These are phyloP conservation scores for Ophiostoma himal-ulmi DNA, from an alignment of 2,329 filamentous ascomycete genomes.

Conservation along the genomic window DNA sequence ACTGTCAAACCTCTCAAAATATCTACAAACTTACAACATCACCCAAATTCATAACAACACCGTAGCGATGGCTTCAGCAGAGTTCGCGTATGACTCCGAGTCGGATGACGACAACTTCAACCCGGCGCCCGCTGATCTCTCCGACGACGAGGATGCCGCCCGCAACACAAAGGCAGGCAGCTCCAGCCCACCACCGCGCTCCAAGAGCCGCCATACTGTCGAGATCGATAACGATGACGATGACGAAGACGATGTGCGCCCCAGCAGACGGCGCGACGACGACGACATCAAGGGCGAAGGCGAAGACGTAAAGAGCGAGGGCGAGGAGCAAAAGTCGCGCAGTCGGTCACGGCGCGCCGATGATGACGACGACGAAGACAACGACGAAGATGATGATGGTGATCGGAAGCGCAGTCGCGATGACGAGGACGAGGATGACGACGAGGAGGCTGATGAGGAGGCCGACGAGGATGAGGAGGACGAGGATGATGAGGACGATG, in stretches of 20 bases:
- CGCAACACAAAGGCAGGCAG: conserved; percentile 30
- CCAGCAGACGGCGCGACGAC: conserved; percentile 35
- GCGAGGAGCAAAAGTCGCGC: conserved; percentile 32
- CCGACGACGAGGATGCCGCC: conserved; percentile 57
- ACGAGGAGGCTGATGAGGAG: conserved; percentile 31
- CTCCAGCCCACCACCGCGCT: conserved; percentile 23
- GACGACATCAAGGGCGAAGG: conserved; percentile 35
- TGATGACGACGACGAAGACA: conserved; percentile 32
- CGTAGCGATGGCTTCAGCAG: conserved; percentile 10
- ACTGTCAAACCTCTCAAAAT: not conserved
- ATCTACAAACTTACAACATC: not conserved
- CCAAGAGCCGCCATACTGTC: conserved; percentile 26
- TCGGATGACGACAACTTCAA: conserved; percentile 89
- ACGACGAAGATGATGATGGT: conserved; percentile 18
- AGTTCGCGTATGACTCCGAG: conserved; percentile 49
- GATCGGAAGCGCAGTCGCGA: conserved; percentile 19
- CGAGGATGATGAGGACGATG: conserved; percentile 40
- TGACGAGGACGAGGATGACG: conserved; percentile 31
- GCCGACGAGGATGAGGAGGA: conserved; percentile 36
- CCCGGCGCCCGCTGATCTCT: conserved; percentile 66
- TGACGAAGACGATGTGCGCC: conserved; percentile 10
- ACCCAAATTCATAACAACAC: not conserved
- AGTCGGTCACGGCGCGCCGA: conserved; percentile 28
- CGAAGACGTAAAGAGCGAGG: conserved; percentile 35
- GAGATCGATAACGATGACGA: conserved; percentile 28